A percentile compares a stretch with the other conserved stretches of the same genome.
phyloP scores from a whole-genome alignment of 352 stramenopile genomes.

The Pythium vanterpoolii region DNA sequence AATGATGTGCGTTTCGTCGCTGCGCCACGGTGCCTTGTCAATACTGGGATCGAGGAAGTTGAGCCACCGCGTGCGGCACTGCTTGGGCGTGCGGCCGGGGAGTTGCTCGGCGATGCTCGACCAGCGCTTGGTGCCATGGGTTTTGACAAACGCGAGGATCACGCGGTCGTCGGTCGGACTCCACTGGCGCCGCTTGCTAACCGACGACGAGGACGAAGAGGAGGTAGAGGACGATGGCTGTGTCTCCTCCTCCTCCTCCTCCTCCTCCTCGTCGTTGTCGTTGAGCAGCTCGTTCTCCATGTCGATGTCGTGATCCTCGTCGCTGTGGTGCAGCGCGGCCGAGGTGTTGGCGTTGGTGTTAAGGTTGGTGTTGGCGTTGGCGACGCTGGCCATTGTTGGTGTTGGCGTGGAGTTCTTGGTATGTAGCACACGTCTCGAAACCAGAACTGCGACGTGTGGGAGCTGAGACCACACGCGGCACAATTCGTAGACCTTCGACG shows the following conservation, averaged over 20 bases:
- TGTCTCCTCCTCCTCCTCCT: background rate
- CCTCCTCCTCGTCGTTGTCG: conserved; percentile 5
- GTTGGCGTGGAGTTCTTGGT: background rate
- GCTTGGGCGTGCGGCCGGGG: conserved; percentile 93
- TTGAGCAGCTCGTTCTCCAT: conserved; percentile 13
- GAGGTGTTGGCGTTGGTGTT: background rate
- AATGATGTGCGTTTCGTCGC: conserved; percentile 89
- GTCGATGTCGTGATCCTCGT: background rate
- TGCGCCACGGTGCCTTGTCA: conserved; percentile 90
- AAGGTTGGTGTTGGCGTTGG: background rate
- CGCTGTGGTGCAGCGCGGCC: background rate
- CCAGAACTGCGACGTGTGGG: conserved; percentile 18
- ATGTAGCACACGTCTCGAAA: background rate
- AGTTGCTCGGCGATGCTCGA: conserved; percentile 91
- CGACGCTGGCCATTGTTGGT: background rate
- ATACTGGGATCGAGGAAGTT: conserved; percentile 94
- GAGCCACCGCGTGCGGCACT: conserved; percentile 95
- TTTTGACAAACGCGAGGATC: conserved; percentile 66
- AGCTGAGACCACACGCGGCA: background rate
- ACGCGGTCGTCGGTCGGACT: conserved; percentile 56
- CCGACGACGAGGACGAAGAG: background rate
- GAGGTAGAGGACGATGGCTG: background rate
- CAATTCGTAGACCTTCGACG: background rate
- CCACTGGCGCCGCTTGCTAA: conserved; percentile 59
- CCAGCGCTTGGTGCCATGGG: conserved; percentile 88